Percentiles rank a stretch among this genome's conserved stretches.
Evolutionary conservation across 768 basidiomycete genomes (phyloP).

Genomic region (Cyclocybe aegerita): DNA sequence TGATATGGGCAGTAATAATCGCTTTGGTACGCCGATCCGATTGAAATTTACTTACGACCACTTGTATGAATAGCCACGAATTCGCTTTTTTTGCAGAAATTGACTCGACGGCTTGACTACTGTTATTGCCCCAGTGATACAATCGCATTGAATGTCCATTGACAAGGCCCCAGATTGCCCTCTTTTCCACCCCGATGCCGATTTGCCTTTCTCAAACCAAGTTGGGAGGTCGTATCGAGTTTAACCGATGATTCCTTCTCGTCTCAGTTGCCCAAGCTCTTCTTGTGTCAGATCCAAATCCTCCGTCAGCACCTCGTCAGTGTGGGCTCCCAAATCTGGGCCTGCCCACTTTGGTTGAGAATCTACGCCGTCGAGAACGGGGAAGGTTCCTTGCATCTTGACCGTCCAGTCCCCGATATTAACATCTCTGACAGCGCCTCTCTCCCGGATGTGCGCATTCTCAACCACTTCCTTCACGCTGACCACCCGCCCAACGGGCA

Average conservation of each 20-base stretch:
- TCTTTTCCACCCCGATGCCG: too few species aligned
- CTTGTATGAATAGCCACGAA: too few species aligned
- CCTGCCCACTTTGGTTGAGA: constrained; percentile 66
- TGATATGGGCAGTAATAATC: neutral
- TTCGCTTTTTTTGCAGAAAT: too few species aligned
- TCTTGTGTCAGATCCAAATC: constrained; percentile 40
- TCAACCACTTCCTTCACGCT: constrained; percentile 64
- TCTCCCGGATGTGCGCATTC: constrained; percentile 51
- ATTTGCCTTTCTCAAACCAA: too few species aligned
- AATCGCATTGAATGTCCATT: too few species aligned
- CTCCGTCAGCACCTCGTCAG: constrained; percentile 43
- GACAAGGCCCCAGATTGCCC: too few species aligned
- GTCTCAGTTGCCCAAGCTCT: constrained; percentile 37
- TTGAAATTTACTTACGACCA: too few species aligned
- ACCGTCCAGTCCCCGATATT: constrained; percentile 57
- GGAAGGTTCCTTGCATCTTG: constrained; percentile 68
- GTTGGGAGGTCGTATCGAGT: neutral
- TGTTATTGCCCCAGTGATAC: too few species aligned
- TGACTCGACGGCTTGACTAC: too few species aligned
- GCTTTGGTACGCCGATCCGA: neutral
- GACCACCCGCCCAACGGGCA: constrained; percentile 66
- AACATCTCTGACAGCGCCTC: constrained; percentile 61
- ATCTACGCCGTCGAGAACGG: constrained; percentile 58
- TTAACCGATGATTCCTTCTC: constrained; percentile 43
- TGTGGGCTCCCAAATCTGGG: constrained; percentile 63